Evolutionary conservation across 116 monocot species (phyloP).

Genomic region (Trichopus zeylanicus): DNA sequence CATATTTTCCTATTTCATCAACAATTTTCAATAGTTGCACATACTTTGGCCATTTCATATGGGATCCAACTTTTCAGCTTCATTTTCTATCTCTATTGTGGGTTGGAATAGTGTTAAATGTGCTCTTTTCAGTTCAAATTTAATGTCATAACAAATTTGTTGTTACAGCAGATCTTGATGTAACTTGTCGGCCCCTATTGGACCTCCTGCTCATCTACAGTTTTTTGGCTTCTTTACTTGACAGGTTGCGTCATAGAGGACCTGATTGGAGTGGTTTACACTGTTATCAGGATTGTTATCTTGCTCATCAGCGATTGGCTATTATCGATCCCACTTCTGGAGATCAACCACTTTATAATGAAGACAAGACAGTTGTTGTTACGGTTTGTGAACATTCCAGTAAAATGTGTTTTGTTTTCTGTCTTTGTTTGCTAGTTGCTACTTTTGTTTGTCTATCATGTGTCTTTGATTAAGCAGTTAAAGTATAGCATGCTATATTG

Average conservation of each 20-base stretch:
- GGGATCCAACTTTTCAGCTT: too few relatives aligned
- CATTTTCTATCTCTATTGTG: too few relatives aligned
- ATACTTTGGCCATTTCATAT: too few relatives aligned
- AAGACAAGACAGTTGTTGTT: conserved; percentile 78
- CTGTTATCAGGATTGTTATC: conserved; percentile 68
- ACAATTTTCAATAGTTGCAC: too few relatives aligned
- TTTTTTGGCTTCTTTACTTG: not conserved
- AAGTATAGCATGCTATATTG: not conserved
- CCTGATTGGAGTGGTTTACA: conserved; percentile 95
- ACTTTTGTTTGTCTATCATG: too few relatives aligned
- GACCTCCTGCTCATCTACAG: not conserved
- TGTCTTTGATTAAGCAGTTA: not conserved
- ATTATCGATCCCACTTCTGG: conserved; percentile 91
- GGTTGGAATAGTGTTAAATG: too few relatives aligned
- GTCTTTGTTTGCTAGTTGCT: not conserved
- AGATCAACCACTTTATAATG: conserved; percentile 94
- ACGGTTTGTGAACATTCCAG: conserved; percentile 46
- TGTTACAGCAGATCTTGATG: too few relatives aligned
- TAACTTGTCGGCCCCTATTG: too few relatives aligned
- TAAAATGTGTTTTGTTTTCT: not conserved
- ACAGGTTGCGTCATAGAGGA: conserved; percentile 81
- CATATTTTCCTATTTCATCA: too few relatives aligned
- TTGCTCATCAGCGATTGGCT: conserved; percentile 88
- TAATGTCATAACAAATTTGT: too few relatives aligned
- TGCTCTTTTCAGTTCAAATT: too few relatives aligned